phyloP scores from a whole-genome alignment of 1,139 yeast species.

The Candida albicans region DNA sequence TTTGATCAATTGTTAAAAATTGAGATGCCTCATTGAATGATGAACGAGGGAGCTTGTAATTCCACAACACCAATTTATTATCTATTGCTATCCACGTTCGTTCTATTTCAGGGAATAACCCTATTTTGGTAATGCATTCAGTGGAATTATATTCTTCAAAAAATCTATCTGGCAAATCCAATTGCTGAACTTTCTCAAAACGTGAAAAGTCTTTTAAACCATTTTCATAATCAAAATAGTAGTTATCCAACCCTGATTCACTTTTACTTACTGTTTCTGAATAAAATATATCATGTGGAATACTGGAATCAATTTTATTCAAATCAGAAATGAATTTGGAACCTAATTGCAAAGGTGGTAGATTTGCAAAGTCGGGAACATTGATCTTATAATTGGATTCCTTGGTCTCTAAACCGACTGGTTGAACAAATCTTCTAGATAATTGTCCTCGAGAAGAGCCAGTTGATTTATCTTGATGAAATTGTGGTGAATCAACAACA shows the following conservation, averaged over 20 bases:
- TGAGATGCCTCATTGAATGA: conserved; percentile 55
- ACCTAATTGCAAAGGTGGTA: conserved; percentile 46
- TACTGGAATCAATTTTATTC: conserved; percentile 46
- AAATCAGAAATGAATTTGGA: conserved; percentile 46
- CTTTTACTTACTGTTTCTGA: conserved; percentile 39
- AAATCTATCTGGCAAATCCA: conserved; percentile 79
- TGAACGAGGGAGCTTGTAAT: conserved; percentile 58
- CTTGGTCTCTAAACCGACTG: conserved; percentile 36
- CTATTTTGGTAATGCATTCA: conserved; percentile 72
- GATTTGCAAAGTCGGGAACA: conserved; percentile 44
- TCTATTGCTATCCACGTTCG: conserved; percentile 90
- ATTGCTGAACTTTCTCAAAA: conserved; percentile 67
- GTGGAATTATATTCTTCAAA: conserved; percentile 74
- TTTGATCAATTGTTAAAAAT: conserved; percentile 79
- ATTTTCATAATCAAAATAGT: conserved; percentile 41
- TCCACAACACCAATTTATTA: conserved; percentile 83
- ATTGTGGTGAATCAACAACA: conserved; percentile 33
- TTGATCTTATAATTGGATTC: conserved; percentile 46
- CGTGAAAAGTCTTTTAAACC: conserved; percentile 64
- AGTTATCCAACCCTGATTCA: conserved; percentile 44
- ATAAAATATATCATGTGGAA: conserved; percentile 46
- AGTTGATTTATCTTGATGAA: conserved; percentile 34
- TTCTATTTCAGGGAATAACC: conserved; percentile 76
- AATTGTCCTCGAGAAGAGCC: conserved; percentile 27
- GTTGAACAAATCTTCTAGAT: conserved; percentile 38